Evolutionary conservation across 805 yeast species (phyloP), one percentile per base, ranked within the genome.

Genomic region (Candida pini): DNA sequence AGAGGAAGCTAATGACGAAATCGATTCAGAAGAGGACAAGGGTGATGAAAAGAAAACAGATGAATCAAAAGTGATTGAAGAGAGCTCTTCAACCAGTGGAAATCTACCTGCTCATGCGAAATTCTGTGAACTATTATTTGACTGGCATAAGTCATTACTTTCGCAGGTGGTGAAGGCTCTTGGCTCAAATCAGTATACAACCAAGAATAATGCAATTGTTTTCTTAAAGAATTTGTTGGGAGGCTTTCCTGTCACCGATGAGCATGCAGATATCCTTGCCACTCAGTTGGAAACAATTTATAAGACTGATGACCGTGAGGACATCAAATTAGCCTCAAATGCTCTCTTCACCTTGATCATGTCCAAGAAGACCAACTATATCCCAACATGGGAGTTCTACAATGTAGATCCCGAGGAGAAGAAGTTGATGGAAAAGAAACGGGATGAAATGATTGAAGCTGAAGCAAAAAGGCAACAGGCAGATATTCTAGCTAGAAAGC

Each of bases 161-260:
- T 54, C 58, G 2, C 73, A 70, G 20, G 43, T 78, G 8, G 44
- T 55, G 8, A 44, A 53, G 2, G 64, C 78, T 4, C 58, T 81
- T 28, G 49, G 54, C 14, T 68, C 73, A 6, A 54, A 62, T 3
- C 81, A 81, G 36, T 89, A 87, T 54, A 81, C 84, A 76, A 78
- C 83, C 2, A 70, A 92, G 34, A 73, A 88, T 36, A 89, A 88
- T 57, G 74, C 86, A 3, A 83, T 88, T 39, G 81, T 84, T 1
- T 75, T 86, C 47, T 63, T 88, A 63, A 85, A 81, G 51, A 77
- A 76, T 44, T 33, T 56, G 16, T 59, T 80, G 14, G 68, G 70
- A 2, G 68, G 71, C 12, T 87, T 76, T 52, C 95, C 96, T 0
- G 62, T 68, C 9, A 71, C 84, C 10, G 78, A 76, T 33, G 77